Evolutionary conservation across 2,329 filamentous ascomycete species (phyloP).

Genomic region (Alternaria panax): DNA sequence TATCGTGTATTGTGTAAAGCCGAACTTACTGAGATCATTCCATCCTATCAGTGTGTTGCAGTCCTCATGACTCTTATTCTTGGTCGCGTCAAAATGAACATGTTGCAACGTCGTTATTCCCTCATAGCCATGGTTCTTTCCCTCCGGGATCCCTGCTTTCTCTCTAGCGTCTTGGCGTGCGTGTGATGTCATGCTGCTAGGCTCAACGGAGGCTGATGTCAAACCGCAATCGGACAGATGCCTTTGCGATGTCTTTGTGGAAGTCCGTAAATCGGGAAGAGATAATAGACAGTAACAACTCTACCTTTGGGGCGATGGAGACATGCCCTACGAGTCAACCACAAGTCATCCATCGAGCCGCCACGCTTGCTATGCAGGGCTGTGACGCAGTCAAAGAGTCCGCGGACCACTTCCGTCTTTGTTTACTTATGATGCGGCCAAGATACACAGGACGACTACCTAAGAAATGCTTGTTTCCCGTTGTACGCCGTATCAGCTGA

Average conservation of each 20-base stretch:
- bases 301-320: neutral
- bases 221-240: neutral
- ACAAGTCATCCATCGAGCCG: neutral
- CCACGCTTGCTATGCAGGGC: slow-evolving; percentile 1
- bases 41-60: slow-evolving; percentile 5
- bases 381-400: slow-evolving; percentile 7
- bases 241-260: neutral
- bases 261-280: neutral
- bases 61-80: neutral
- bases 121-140: neutral
- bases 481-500: neutral
- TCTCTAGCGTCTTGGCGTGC: slow-evolving; percentile 10
- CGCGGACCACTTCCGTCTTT: slow-evolving; percentile 3
- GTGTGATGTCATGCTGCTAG: slow-evolving; percentile 6
- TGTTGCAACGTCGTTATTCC: slow-evolving; percentile 1
- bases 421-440: neutral
- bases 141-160: slow-evolving; percentile 1
- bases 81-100: neutral
- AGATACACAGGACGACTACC: neutral
- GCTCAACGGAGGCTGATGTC: slow-evolving; percentile 1
- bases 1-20: too few relatives aligned
- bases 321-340: neutral
- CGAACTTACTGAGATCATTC: slow-evolving; percentile 10
- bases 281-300: neutral
- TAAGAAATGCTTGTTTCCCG: neutral